Base-by-base conservation (phyloP, 768 basidiomycete genomes). In the Russula sp. region DNA sequence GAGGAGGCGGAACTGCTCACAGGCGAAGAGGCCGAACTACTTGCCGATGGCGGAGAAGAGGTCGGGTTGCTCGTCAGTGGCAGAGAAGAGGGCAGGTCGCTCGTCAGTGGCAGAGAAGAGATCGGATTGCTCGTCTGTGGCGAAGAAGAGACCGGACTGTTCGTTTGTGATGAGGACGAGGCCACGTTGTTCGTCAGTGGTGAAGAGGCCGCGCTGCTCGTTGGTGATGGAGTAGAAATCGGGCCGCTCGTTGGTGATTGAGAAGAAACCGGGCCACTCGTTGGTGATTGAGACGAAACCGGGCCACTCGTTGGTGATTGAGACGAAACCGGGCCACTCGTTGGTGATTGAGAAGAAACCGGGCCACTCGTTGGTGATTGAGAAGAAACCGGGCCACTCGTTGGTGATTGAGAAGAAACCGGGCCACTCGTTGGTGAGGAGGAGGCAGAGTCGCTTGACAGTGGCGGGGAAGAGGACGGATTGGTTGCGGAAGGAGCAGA, bases 401-500 rank as follows among this genome's bases (percentile, higher is more conserved):
- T 29, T 3, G 25, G 25, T 29, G 25, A 3, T 29, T 29, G 25
- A 29, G 25, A 29, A 29, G 25, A 29, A 29, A 29, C 25, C 25
- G 25, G 25, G 25, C 25, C 25, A 3, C 25, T 29, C 25, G 25
- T 29, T 3, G 45, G 5, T 1, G 16, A 5, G 1, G 34, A 39
- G 22, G 39, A 5, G 10, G 22, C 22, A 2, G 52, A 6, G 14
- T 25, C 7, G 13, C 14, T 47, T 22, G 22, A 25, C 25, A 7
- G 13, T 22, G n/a, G 13, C 7, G 35, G 36, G 16, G 36, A 34
- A 0, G 20, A 25, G 10, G 10, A 25, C 20, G 45, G 4, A 22
- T 11, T 11, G 45, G 66, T 39, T n/a, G 65, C 60, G 20, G 57
- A 50, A 8, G 43, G 25, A 35, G 58, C 45, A 6, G 54, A 57